These are phyloP conservation scores for Heritiera littoralis DNA, from an alignment of 345 rosid species.

Conservation along the genomic window DNA sequence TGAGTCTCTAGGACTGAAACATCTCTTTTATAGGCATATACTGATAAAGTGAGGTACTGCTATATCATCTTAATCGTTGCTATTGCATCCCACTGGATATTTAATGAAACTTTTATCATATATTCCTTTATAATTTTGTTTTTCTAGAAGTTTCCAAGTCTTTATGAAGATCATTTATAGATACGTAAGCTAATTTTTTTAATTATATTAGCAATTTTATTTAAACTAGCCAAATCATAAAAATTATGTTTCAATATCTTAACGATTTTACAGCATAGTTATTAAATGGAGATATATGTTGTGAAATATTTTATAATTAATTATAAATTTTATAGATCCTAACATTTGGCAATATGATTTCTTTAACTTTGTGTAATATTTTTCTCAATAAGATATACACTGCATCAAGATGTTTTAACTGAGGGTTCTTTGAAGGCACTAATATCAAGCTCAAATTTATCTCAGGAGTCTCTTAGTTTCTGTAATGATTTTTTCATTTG, in stretches of 20 bases:
- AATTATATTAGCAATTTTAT: background rate
- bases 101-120: too few species aligned
- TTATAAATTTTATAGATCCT: background rate
- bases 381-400: slow-evolving; percentile 4
- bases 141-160: background rate
- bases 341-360: background rate
- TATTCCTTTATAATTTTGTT: too few species aligned
- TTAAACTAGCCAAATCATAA: background rate
- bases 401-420: background rate
- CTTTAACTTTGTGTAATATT: slow-evolving; percentile 1
- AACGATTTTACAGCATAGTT: background rate
- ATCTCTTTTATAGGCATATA: too few species aligned
- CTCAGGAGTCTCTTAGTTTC: background rate
- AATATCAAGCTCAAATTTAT: background rate
- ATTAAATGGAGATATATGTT: too few species aligned
- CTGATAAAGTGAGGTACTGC: too few species aligned
- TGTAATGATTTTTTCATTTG: too few species aligned
- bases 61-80: too few species aligned
- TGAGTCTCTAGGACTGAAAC: too few species aligned
- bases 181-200: background rate
- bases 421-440: background rate
- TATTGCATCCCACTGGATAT: too few species aligned
- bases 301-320: too few species aligned
- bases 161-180: background rate
- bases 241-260: background rate